Evolutionary conservation across 148 eudicot species (phyloP), one percentile per base, ranked within the genome.

Genomic region (Camellia japonica): DNA sequence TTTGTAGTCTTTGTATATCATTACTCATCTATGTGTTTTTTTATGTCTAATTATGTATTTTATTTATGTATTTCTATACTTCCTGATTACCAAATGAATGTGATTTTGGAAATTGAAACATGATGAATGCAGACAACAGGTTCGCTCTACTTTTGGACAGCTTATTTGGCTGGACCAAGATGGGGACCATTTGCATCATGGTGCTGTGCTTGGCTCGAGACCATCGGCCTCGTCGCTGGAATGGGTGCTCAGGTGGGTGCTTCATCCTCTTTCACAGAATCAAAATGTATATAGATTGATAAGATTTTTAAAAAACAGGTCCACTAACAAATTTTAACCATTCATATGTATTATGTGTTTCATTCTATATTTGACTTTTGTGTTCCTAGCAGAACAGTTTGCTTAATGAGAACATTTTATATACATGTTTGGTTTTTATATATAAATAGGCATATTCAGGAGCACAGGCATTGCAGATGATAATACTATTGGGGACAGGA

Each of bases 181-280:
- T 90, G 91, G 93, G 93, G 93, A n/a, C 93, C 93, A 1, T 88
- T 90, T 85, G 93, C 93, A 69, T 88, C 93, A 54, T 90, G 93
- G 93, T 90, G 93, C 38, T 90, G 93, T 61, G 91, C 93, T 3
- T 90, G 93, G 90, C 88, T 88, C 12, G 93, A 90, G 84, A 80
- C 89, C 52, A 88, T 90, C 30, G 93, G 93, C 0, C 87, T 88
- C 71, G 77, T 90, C 14, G 87, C 91, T 44, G 91, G 93, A 9
- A 90, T 88, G 54, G 85, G 93, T 67, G 89, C 93, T 79, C 93
- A 90, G 86, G 92, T 88, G 68, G 23, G 3, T 4, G 5, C 20
- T 61, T 16, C 64, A 55, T 6, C 3, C 3, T 55, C 14, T 1
- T 55, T 55, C 38, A 30, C 38, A 30, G 0, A 30, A 30, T 30